Base-by-base conservation (phyloP, 2,329 filamentous ascomycete species). In the Diaporthe citri region DNA sequence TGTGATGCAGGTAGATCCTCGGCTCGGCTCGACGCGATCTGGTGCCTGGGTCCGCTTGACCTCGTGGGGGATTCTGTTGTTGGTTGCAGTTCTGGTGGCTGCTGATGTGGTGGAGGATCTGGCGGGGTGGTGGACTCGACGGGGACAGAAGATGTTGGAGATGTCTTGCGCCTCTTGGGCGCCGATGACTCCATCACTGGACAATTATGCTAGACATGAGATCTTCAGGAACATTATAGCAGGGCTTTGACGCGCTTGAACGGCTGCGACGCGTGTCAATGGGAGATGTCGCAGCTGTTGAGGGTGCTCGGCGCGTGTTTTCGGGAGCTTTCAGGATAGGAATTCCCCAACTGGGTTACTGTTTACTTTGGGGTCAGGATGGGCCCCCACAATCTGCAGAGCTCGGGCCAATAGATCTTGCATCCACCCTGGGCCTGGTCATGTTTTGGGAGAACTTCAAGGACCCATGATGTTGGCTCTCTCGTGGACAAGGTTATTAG, bases 91-190 rank as follows among this genome's bases (percentile, higher is more conserved):
- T n/a, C n/a, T 60, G 74, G 17, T 51, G 64, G 34, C 9, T 60
- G 71, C 39, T 67, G 31, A 71, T 74, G 25, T 7, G 75, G 78
- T 25, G 78, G 79, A 67, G 78, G 78, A 73, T 79, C 80, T 70
- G 78, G 79, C 64, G 83, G 83, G 73, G 83, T 85, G 74, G 84
- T 84, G 48, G 84, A 84, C 78, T 83, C 83, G 80, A 81, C 81
- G 69, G 85, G 80, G 66, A 87, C 80, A 10, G 86, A 86, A 34
- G 85, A 86, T 31, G 86, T 87, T 25, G 90, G 89, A 76, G 91
- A 92, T 31, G 87, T 91, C 80, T 91, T 92, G 80, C 91, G 89
- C 80, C 91, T 87, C 82, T 94, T 94, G 7, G 90, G 85, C 62
- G 91, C 89, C 36, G 91, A 90, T 73, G 87, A 85, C 77, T 91